Percentiles rank a stretch among this genome's conserved stretches.
Conservation (phyloP, 441 rosid species). For the Adansonia grandidieri region DNA sequence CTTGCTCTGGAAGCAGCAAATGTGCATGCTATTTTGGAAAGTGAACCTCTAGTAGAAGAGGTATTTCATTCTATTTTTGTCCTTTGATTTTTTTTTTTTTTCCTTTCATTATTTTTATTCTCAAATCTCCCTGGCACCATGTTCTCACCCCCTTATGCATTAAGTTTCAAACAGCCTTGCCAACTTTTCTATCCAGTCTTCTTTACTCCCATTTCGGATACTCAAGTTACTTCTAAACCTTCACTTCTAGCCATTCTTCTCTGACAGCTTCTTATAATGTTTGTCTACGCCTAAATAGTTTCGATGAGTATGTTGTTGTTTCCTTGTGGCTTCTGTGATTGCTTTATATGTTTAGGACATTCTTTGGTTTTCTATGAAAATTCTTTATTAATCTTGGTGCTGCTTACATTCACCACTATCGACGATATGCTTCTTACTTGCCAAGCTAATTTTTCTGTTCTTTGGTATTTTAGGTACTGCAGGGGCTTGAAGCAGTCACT, state of each 20-base stretch:
- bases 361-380: neutral
- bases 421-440: neutral
- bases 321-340: neutral
- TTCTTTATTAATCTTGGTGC: neutral
- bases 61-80: slow-evolving; percentile 39
- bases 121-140: neutral
- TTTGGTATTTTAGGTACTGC: slow-evolving; percentile 67
- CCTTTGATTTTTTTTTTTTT: slow-evolving; percentile 16
- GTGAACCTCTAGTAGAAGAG: slow-evolving; percentile 92
- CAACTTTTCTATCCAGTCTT: neutral
- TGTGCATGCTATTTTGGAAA: slow-evolving; percentile 98
- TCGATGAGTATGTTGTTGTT: neutral
- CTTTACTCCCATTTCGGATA: neutral
- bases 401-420: neutral
- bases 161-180: slow-evolving; percentile 1
- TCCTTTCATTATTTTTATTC: neutral
- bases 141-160: neutral
- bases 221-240: neutral
- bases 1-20: slow-evolving; percentile 97
- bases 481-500: slow-evolving; percentile 93
- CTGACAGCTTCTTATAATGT: neutral
- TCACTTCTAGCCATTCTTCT: neutral
- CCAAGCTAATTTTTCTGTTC: slow-evolving; percentile 28
- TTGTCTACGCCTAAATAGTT: neutral
- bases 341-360: neutral